Percentiles rank a stretch among this genome's conserved stretches.
phyloP scores from a whole-genome alignment of 1,139 yeast species.

The Kodamaea plutei region DNA sequence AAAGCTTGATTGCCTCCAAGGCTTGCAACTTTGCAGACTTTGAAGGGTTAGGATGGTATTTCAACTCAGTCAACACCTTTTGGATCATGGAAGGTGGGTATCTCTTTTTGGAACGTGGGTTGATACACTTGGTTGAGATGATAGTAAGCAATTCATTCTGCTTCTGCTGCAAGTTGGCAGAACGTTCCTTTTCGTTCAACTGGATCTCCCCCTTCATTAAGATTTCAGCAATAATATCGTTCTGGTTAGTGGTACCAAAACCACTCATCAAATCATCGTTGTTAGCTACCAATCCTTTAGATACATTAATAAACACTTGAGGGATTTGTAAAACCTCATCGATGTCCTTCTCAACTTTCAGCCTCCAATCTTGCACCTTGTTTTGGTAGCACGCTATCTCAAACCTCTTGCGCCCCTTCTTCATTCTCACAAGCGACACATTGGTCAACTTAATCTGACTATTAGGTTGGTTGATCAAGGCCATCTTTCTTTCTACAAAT shows the following conservation, averaged over 20 bases:
- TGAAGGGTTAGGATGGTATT: constrained; percentile 75
- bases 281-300: constrained; percentile 92
- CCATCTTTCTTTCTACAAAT: constrained; percentile 31
- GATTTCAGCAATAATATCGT: constrained; percentile 73
- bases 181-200: constrained; percentile 88
- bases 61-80: constrained; percentile 75
- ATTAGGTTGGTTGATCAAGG: constrained; percentile 76
- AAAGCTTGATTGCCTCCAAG: constrained; percentile 78
- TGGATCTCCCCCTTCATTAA: constrained; percentile 90
- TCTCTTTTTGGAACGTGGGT: constrained; percentile 83
- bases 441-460: constrained; percentile 88
- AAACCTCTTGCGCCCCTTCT: constrained; percentile 84
- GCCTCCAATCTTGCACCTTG: constrained; percentile 93
- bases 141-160: constrained; percentile 81
- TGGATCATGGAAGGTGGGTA: constrained; percentile 94
- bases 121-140: constrained; percentile 85
- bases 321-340: constrained; percentile 96
- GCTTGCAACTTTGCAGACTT: constrained; percentile 87
- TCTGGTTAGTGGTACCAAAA: constrained; percentile 74
- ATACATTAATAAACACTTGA: constrained; percentile 89
- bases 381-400: constrained; percentile 97
- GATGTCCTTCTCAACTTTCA: constrained; percentile 82
- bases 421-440: constrained; percentile 88
- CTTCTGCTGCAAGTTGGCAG: constrained; percentile 66
- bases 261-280: constrained; percentile 73